Base-by-base conservation (phyloP, 306 rosid species). In the Begonia loranthoides region DNA sequence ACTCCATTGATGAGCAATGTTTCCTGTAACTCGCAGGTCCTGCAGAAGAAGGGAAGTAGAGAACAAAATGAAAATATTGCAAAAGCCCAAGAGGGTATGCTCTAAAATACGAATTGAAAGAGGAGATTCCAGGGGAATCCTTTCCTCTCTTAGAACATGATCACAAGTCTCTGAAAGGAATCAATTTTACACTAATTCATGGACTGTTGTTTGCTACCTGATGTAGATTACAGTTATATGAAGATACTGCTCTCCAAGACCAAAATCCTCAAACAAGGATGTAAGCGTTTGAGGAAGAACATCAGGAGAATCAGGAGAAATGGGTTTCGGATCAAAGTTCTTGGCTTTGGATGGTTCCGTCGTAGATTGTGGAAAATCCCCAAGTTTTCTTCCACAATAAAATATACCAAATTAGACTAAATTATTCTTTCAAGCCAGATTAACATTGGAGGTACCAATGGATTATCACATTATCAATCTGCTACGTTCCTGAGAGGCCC, bases 291-390 rank as follows among this genome's bases (percentile, higher is more conserved):
- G 10, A 71, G 83, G 14, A 74, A 61, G 74, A 73, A 73, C 60
- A 64, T 90, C 62, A 80, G 78, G 79, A 80, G 68, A 62, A 57
- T 81, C 54, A 72, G 78, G 77, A 80, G 68, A 64, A 57, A 79
- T 50, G 73, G 59, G 38, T 73, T 65, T 51, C 73, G 76, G 52
- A 73, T 86, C 46, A 78, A 70, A 65, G 80, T 86, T 62, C 83
- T 49, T 10, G 95, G 94, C 60, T 76, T 86, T 51, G 70, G 80
- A 51, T 81, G 71, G 9, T 78, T 90, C 60, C 88, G 68, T 54
- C 81, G 67, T 45, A 68, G 80, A 60, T 90, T 95, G 94, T 61
- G 82, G 60, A 78, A 70, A 57, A 59, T 83, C 47, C 87, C 92
- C 17, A 82, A 64, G 66, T 76, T 80, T 72, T 56, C 84, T 52